Conservation (phyloP, 306 rosid species). For the Rosa lucieae region DNA sequence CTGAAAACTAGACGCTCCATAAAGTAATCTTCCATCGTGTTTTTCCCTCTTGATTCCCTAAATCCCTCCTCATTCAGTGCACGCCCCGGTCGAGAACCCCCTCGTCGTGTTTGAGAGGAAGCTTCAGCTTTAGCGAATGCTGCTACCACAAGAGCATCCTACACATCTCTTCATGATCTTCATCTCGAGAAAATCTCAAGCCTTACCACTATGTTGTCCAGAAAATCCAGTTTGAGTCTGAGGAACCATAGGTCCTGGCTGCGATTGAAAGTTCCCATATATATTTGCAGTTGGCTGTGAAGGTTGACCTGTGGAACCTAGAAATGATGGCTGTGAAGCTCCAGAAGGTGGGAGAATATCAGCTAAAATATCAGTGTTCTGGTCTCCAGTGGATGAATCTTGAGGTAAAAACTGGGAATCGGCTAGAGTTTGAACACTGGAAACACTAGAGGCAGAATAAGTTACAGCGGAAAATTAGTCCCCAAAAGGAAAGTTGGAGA, state of each 20-base stretch:
- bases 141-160: too few relatives aligned
- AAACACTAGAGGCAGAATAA: slow-evolving; percentile 42
- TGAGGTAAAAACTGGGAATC: slow-evolving; percentile 43
- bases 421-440: slow-evolving; percentile 37
- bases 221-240: slow-evolving; percentile 56
- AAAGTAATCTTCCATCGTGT: too few relatives aligned
- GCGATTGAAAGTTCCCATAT: slow-evolving; percentile 50
- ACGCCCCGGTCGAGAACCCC: too few relatives aligned
- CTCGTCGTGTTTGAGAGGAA: too few relatives aligned
- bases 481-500: slow-evolving; percentile 51
- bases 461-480: slow-evolving; percentile 60
- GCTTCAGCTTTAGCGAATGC: too few relatives aligned
- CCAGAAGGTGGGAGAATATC: slow-evolving; percentile 75
- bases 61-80: too few relatives aligned
- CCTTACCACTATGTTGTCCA: slow-evolving; percentile 55
- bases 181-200: too few relatives aligned
- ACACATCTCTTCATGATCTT: too few relatives aligned
- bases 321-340: slow-evolving; percentile 24
- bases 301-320: not conserved
- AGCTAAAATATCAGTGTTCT: too few relatives aligned
- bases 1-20: too few relatives aligned
- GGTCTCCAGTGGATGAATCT: slow-evolving; percentile 39
- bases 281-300: slow-evolving; percentile 49
- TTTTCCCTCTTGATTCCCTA: too few relatives aligned
- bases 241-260: slow-evolving; percentile 40